These are phyloP conservation scores for Trametes coccinea DNA, from an alignment of 768 basidiomycete species.

Conservation along the genomic window DNA sequence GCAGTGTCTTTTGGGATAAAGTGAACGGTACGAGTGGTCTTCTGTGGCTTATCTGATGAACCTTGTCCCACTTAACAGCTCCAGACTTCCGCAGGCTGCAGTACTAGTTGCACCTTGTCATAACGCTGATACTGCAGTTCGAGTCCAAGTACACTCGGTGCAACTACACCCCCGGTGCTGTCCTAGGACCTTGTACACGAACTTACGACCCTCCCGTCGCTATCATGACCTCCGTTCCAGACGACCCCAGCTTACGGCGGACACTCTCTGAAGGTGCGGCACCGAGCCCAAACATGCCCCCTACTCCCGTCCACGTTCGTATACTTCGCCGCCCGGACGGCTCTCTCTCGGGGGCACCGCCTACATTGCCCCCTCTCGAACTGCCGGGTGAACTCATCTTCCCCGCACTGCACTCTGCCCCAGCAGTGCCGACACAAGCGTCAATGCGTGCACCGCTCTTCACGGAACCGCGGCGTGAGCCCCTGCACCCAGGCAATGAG, in stretches of 20 bases:
- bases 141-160: neutral
- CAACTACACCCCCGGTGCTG: neutral
- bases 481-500: neutral
- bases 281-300: neutral
- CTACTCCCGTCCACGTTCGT: neutral
- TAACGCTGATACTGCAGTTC: neutral
- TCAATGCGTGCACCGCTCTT: conserved; percentile 2
- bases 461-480: neutral
- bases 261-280: conserved; percentile 9
- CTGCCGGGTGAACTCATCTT: neutral
- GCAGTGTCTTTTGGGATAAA: neutral
- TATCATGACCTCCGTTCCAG: neutral
- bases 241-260: conserved; percentile 3
- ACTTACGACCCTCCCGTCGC: neutral
- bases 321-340: neutral
- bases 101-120: neutral
- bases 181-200: neutral
- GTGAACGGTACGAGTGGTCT: neutral
- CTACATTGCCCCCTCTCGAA: conserved; percentile 4
- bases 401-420: neutral
- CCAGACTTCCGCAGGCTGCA: neutral
- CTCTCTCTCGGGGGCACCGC: neutral
- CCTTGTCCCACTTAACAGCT: neutral
- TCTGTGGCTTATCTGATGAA: conserved; percentile 15
- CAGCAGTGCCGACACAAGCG: neutral